A percentile compares a stretch with the other conserved stretches of the same genome.
Conservation (phyloP, 208 protist genomes). For the Acanthamoeba sp. region DNA sequence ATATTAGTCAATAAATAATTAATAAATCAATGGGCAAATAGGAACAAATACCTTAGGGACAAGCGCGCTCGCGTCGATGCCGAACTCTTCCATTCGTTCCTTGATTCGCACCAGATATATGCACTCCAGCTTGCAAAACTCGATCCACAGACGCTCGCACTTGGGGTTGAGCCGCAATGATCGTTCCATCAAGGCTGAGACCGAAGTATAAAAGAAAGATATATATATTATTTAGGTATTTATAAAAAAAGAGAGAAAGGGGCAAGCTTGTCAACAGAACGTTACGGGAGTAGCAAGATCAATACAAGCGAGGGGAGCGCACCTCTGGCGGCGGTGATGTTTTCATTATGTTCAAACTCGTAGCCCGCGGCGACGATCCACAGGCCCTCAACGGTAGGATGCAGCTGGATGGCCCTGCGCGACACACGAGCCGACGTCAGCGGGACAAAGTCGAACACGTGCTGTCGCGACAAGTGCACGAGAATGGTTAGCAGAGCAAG, state of each 20-base stretch:
- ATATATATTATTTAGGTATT: too few relatives aligned
- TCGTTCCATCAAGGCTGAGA: slow-evolving; percentile 10
- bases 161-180: not conserved
- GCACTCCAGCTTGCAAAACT: slow-evolving; percentile 44
- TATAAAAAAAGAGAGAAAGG: too few relatives aligned
- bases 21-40: not conserved
- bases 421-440: not conserved
- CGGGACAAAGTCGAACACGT: not conserved
- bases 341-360: slow-evolving; percentile 69
- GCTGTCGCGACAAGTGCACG: not conserved
- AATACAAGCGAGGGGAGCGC: not conserved
- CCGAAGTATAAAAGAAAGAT: not conserved
- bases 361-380: slow-evolving; percentile 48
- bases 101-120: slow-evolving; percentile 13
- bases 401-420: slow-evolving; percentile 19
- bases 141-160: slow-evolving; percentile 27
- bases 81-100: slow-evolving; percentile 3
- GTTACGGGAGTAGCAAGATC: too few relatives aligned
- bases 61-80: not conserved
- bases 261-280: too few relatives aligned
- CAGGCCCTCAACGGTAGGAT: slow-evolving; percentile 27
- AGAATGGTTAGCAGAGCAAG: not conserved
- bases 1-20: not conserved
- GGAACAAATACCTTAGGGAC: not conserved
- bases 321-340: slow-evolving; percentile 51